phyloP scores from a whole-genome alignment of 139 green algal species.

The Deuterostichococcus epilithicus region DNA sequence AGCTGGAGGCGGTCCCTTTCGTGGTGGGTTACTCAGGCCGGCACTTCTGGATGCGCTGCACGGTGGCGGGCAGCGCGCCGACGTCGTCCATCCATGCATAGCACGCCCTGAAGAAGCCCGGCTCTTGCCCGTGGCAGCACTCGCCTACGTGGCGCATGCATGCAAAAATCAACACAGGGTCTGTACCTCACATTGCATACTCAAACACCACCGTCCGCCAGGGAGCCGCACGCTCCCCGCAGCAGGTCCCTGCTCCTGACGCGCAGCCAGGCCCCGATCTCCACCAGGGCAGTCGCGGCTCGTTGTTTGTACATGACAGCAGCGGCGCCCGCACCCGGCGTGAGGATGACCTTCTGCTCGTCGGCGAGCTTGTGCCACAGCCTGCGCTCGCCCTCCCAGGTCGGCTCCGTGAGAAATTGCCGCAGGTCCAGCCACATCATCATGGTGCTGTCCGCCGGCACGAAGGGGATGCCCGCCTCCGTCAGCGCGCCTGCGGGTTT shows the following conservation, averaged over 20 bases:
- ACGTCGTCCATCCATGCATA: constrained; percentile 56
- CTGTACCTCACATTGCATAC: not conserved
- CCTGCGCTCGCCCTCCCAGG: constrained; percentile 56
- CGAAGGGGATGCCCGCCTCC: constrained; percentile 49
- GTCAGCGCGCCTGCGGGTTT: constrained; percentile 36
- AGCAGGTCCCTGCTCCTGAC: not conserved
- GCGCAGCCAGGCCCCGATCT: not conserved
- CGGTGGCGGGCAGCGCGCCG: constrained; percentile 36
- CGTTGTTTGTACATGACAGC: constrained; percentile 25
- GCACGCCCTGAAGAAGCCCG: constrained; percentile 76
- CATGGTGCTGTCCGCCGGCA: constrained; percentile 47
- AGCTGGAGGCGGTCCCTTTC: no score
- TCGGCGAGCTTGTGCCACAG: constrained; percentile 55
- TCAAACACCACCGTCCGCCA: not conserved
- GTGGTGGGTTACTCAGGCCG: no score
- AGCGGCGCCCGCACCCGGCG: constrained; percentile 29
- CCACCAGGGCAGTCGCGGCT: not conserved
- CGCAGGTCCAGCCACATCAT: constrained; percentile 76
- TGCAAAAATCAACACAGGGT: constrained; percentile 10
- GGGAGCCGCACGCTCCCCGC: not conserved
- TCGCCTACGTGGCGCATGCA: constrained; percentile 34
- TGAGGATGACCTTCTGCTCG: constrained; percentile 41
- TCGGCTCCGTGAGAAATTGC: constrained; percentile 19
- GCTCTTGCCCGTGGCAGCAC: constrained; percentile 54
- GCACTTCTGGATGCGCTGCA: constrained; percentile 19